Base-by-base conservation (phyloP, 139 green algal genomes). In the Haematococcus lacustris region DNA sequence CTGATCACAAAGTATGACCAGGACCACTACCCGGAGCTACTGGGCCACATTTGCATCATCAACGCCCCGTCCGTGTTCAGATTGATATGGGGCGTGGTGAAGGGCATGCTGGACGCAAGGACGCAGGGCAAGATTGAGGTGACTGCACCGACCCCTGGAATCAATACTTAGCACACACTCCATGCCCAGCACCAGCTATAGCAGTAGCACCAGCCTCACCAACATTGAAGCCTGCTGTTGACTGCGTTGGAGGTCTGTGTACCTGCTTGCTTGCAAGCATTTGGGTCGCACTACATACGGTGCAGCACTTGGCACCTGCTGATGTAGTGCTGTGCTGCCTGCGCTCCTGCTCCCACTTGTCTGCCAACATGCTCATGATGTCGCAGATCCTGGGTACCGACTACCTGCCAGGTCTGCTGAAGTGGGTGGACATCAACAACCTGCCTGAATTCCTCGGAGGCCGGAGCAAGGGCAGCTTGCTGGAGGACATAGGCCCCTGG, bases 1-100 rank as follows among this genome's bases (percentile, higher is more conserved):
- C 80, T 76, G 62, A 87, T 93, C 51, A 86, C 73, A 2, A 80
- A 83, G 66, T 65, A 75, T 26, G 74, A 80, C 71, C 82, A 88
- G 73, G 86, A 94, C 80, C 91, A 95, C 78, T 96, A 94, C 75
- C 91, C 91, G 3, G 90, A 97, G 84, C 91, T 89, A 59, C 76
- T 96, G 78, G 87, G 80, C n/a, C 78, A 85, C 63, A 92, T 89
- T 33, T 87, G 87, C 75, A 94, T 96, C 76, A 90, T 96, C 76
- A 96, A 96, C 81, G 90, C 89, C 4, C 89, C 89, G 25, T 51
- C 67, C 53, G 78, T 88, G 39, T 96, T 96, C 81, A 81, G 86
- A 51, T 75, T 88, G 66, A 74, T 96, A 2, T 96, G 82, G 78
- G 63, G 43, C 3, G 30, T 90, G 33, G 79, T 96, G 3, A 93